phyloP scores from a whole-genome alignment of 768 basidiomycete genomes.

The Sporobolomyces roseus region DNA sequence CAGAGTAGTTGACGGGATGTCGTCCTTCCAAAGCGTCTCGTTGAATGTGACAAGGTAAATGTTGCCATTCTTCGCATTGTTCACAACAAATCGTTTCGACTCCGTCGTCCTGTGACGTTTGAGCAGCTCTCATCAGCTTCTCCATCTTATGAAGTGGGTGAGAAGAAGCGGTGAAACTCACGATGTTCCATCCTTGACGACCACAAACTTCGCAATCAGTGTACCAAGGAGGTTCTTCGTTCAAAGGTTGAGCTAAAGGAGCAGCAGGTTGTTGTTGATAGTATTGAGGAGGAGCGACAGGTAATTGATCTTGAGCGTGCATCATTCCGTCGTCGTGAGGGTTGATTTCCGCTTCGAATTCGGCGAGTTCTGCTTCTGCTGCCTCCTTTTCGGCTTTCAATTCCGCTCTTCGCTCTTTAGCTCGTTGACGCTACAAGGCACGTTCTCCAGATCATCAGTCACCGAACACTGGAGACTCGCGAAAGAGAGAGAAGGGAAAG shows the following conservation, averaged over 20 bases:
- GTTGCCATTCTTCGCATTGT: conserved; percentile 51
- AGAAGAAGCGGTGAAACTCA: conserved; percentile 37
- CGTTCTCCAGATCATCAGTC: too few relatives aligned
- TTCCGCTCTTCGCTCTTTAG: conserved; percentile 24
- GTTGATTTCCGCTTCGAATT: conserved; percentile 22
- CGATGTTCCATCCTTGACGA: conserved; percentile 49
- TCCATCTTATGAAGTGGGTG: background rate
- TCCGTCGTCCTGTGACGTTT: conserved; percentile 47
- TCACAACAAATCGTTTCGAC: conserved; percentile 50
- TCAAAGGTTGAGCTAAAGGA: background rate
- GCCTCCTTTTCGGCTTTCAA: conserved; percentile 32
- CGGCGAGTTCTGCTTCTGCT: conserved; percentile 6
- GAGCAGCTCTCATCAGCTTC: background rate
- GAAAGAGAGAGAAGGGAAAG: background rate
- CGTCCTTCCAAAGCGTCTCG: conserved; percentile 45
- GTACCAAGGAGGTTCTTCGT: conserved; percentile 48
- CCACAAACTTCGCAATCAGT: conserved; percentile 49
- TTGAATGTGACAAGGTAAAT: conserved; percentile 49
- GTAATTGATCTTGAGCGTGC: too few relatives aligned
- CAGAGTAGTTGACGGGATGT: conserved; percentile 47
- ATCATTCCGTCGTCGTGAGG: too few relatives aligned
- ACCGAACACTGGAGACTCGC: too few relatives aligned
- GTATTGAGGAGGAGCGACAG: background rate
- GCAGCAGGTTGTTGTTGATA: background rate
- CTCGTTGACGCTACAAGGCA: conserved; percentile 8